Evolutionary conservation across 2,329 filamentous ascomycete genomes (phyloP).

Genomic region (Aspergillus versicolor): DNA sequence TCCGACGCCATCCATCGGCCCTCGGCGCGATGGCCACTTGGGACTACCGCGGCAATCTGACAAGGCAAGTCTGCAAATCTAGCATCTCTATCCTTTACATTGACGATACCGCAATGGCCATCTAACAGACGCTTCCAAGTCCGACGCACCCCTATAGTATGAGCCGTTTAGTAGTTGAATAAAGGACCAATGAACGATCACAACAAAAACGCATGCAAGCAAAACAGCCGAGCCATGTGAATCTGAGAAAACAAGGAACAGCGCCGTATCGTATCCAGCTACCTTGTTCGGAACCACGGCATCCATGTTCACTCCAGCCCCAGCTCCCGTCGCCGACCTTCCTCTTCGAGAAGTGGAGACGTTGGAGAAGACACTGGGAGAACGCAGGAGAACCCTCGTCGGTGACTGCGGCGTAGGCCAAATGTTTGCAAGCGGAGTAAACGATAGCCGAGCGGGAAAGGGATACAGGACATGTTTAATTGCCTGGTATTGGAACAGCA

Average conservation of each 20-base stretch:
- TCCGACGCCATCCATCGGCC: conserved; percentile 46
- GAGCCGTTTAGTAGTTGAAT: conserved; percentile 8
- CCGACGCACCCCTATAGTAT: conserved; percentile 58
- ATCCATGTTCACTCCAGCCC: neutral
- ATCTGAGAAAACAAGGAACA: neutral
- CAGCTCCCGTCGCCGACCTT: conserved; percentile 28
- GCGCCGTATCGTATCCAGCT: conserved; percentile 13
- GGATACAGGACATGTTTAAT: neutral
- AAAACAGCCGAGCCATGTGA: neutral
- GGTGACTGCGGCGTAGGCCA: neutral
- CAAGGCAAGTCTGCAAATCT: conserved; percentile 74
- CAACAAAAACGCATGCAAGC: neutral
- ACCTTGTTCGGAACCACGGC: conserved; percentile 16
- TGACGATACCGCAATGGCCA: conserved; percentile 76
- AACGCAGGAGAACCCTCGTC: conserved; percentile 5
- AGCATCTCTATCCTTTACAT: conserved; percentile 62
- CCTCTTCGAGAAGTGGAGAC: conserved; percentile 35
- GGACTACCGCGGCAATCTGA: conserved; percentile 80
- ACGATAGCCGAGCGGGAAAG: neutral
- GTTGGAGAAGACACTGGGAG: conserved; percentile 8
- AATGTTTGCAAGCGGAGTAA: neutral
- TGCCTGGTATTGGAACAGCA: neutral
- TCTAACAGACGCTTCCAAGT: conserved; percentile 82
- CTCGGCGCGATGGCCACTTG: conserved; percentile 51
- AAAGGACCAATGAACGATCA: neutral